Conservation (phyloP, 768 basidiomycete genomes). For the Trametes cubensis region DNA sequence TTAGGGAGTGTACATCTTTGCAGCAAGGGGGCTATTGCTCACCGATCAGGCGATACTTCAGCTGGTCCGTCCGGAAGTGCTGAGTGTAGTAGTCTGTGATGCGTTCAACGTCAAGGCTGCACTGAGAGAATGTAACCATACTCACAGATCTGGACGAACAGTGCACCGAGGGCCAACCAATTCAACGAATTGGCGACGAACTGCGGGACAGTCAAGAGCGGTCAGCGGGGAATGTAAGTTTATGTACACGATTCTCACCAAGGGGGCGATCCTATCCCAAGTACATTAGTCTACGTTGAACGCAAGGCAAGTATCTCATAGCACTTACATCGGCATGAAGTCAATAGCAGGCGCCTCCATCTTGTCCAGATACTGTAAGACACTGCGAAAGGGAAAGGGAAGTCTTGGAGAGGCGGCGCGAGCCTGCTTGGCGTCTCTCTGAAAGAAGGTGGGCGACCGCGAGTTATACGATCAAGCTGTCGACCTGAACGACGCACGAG, state of each 20-base stretch:
- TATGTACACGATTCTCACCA: neutral
- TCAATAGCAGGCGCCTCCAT: neutral
- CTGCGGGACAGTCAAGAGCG: neutral
- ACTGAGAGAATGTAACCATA: neutral
- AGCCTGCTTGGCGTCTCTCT: too few relatives aligned
- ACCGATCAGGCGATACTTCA: slow-evolving; percentile 6
- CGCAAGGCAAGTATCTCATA: too few relatives aligned
- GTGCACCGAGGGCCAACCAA: slow-evolving; percentile 13
- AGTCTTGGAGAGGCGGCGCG: too few relatives aligned
- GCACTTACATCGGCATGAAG: slow-evolving; percentile 7
- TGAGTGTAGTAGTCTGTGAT: slow-evolving; percentile 3
- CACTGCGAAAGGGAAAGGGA: too few relatives aligned
- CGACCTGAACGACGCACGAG: too few relatives aligned
- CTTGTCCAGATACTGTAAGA: neutral
- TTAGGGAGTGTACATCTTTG: neutral
- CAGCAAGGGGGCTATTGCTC: neutral
- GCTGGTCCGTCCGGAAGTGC: slow-evolving; percentile 6
- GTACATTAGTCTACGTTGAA: neutral
- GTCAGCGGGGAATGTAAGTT: neutral
- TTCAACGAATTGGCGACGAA: slow-evolving; percentile 17
- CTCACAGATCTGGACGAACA: slow-evolving; percentile 17
- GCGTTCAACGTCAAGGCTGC: neutral
- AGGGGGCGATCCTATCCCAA: neutral
- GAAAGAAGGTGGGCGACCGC: too few relatives aligned
- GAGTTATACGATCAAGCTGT: too few relatives aligned